Conservation (phyloP, 805 yeast genomes). For the Candida yuanshanica region DNA sequence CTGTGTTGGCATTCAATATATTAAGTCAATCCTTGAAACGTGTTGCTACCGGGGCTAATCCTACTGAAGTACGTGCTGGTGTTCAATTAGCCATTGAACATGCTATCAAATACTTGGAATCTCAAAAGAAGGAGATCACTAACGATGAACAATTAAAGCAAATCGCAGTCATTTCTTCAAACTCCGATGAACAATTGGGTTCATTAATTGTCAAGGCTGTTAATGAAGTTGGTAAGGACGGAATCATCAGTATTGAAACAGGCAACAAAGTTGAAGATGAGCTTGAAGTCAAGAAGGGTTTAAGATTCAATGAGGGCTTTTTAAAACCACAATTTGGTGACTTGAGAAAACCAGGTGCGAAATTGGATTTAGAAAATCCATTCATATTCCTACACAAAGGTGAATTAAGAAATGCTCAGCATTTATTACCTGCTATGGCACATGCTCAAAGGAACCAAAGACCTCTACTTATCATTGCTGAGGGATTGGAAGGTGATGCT, state of each 20-base stretch:
- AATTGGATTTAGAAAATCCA: conserved; percentile 94
- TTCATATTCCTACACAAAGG: conserved; percentile 53
- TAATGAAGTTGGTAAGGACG: conserved; percentile 99
- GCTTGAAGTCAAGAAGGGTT: conserved; percentile 95
- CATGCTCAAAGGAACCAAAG: conserved; percentile 89
- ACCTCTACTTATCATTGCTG: conserved; percentile 90
- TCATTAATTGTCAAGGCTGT: conserved; percentile 86
- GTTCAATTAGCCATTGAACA: conserved; percentile 95
- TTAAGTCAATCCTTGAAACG: conserved; percentile 93
- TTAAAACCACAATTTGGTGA: conserved; percentile 85
- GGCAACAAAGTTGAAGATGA: conserved; percentile 97
- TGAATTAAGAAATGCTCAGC: conserved; percentile 16
- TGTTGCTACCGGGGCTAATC: conserved; percentile 98
- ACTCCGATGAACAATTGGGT: conserved; percentile 93
- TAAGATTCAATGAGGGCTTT: conserved; percentile 97
- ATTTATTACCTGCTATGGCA: conserved; percentile 88
- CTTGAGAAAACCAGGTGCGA: conserved; percentile 81
- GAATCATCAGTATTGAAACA: conserved; percentile 96
- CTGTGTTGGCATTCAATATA: conserved; percentile 92
- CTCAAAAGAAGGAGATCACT: conserved; percentile 88
- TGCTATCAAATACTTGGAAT: conserved; percentile 76
- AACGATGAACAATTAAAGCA: conserved; percentile 94
- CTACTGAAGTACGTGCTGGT: conserved; percentile 97
- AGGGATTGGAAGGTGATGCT: conserved; percentile 97
- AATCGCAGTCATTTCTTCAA: conserved; percentile 96